A percentile compares a stretch with the other conserved stretches of the same genome.
These are phyloP conservation scores for Ananas comosus DNA, from an alignment of 176 grass and related monocot species.

Conservation along the genomic window DNA sequence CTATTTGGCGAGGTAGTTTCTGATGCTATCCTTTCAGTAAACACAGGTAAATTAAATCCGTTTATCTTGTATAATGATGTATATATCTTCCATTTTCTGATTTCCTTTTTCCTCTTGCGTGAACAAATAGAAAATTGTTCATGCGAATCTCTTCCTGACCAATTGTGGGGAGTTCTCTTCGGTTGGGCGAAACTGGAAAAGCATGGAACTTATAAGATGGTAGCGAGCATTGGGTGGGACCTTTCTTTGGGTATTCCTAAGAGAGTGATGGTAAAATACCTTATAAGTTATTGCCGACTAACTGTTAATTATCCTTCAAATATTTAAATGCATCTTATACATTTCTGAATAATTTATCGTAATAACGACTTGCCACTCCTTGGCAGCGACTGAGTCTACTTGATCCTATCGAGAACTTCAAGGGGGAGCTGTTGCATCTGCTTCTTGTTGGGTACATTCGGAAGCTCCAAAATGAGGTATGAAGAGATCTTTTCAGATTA, in stretches of 20 bases:
- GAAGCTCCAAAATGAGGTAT: slow-evolving; percentile 49
- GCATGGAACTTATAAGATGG: slow-evolving; percentile 33
- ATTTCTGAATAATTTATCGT: not conserved
- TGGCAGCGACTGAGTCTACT: slow-evolving; percentile 52
- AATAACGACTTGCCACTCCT: not conserved
- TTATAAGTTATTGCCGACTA: not conserved
- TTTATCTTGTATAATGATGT: not conserved
- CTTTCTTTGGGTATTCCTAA: slow-evolving; percentile 26
- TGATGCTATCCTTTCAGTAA: slow-evolving; percentile 30
- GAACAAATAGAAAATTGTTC: slow-evolving; percentile 37
- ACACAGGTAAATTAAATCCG: slow-evolving; percentile 28
- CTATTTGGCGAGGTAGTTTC: slow-evolving; percentile 22
- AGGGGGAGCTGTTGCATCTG: slow-evolving; percentile 30
- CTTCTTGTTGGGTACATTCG: slow-evolving; percentile 62
- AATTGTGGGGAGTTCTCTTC: slow-evolving; percentile 65
- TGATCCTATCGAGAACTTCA: slow-evolving; percentile 18
- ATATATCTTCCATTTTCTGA: not conserved
- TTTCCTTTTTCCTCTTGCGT: slow-evolving; percentile 9
- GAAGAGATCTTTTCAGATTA: not conserved
- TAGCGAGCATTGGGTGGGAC: slow-evolving; percentile 69
- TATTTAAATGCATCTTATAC: slow-evolving; percentile 4
- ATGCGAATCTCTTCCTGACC: slow-evolving; percentile 60
- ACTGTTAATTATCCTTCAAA: not conserved
- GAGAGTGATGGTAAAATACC: slow-evolving; percentile 51
- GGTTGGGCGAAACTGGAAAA: slow-evolving; percentile 64